phyloP scores from a whole-genome alignment of 768 basidiomycete genomes.

The Pulveroboletus sp. region DNA sequence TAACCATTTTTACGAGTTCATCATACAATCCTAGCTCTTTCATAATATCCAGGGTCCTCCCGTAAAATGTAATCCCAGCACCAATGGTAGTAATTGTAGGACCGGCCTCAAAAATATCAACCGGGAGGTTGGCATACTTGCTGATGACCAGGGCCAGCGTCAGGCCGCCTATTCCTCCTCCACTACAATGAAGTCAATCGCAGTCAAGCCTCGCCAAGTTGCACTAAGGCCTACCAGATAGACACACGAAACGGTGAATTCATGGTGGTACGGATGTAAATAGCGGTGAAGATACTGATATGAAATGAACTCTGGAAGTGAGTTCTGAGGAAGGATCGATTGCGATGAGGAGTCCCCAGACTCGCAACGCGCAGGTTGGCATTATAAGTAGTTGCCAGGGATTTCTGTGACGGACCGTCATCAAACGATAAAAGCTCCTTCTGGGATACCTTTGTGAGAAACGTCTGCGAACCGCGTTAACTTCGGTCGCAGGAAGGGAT shows the following conservation, averaged over 20 bases:
- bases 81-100: conserved; percentile 40
- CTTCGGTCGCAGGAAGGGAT: too few relatives aligned
- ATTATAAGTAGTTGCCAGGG: too few relatives aligned
- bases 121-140: conserved; percentile 24
- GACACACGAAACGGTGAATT: conserved; percentile 1
- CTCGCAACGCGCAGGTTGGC: too few relatives aligned
- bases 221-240: neutral
- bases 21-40: conserved; percentile 38
- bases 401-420: too few relatives aligned
- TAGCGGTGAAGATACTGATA: neutral
- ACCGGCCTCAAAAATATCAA: conserved; percentile 45
- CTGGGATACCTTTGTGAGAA: too few relatives aligned
- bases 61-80: conserved; percentile 46
- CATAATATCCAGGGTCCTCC: conserved; percentile 43
- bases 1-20: conserved; percentile 23
- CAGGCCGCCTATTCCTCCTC: conserved; percentile 40
- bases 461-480: too few relatives aligned
- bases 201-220: neutral
- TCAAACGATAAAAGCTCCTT: too few relatives aligned
- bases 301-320: too few relatives aligned
- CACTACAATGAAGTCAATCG: conserved; percentile 22
- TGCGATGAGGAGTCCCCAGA: too few relatives aligned
- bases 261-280: neutral
- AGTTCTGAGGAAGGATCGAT: neutral
- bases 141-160: conserved; percentile 30